Evolutionary conservation across 495 filamentous ascomycete genomes (phyloP), one percentile per base, ranked within the genome.

Genomic region (Aspergillus carlsbadensis): DNA sequence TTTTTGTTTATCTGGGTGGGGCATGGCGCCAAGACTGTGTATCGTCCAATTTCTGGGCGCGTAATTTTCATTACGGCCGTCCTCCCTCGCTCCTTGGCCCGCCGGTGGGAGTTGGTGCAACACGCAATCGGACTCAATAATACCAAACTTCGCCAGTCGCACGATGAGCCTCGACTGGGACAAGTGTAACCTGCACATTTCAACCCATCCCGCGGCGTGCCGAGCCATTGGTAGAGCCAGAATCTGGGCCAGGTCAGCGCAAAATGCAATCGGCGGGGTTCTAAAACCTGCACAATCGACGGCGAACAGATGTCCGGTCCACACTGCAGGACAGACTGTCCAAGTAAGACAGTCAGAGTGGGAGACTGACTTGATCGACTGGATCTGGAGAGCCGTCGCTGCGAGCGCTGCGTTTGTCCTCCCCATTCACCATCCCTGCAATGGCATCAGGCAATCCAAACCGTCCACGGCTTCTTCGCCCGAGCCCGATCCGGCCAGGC

Each of bases 271-370:
- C 17, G 20, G 53, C n/a, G 51, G 33, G 21, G 14, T 35, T 43
- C 46, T 48, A 56, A 60, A 56, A 60, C 53, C 42, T 56, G 39
- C 48, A 60, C 58, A 60, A 60, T 56, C 22, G 43, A 45, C 37
- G 35, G 37, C 26, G 53, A 49, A 41, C 52, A 48, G 48, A 60
- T 60, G 58, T 21, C 29, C 20, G 33, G 43, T 50, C 54, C 42
- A 47, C 22, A 29, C 20, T 51, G n/a, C 41, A 42, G 20, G 41
- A 13, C 35, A 5, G 35, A 10, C n/a, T 37, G 35, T 6, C 8
- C 8, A 8, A 29, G n/a, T n/a, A n/a, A 4, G 26, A 29, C 26
- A 29, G 26, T 29, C 4, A 29, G 26, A 4, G 26, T 4, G 8
- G 4, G 8, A 8, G 8, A 29, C 26, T 4, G 26, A 29, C 4